Percentiles rank a stretch among this genome's conserved stretches.
Evolutionary conservation across 2,329 filamentous ascomycete species (phyloP).

Genomic region (Pseudocercospora cruenta): DNA sequence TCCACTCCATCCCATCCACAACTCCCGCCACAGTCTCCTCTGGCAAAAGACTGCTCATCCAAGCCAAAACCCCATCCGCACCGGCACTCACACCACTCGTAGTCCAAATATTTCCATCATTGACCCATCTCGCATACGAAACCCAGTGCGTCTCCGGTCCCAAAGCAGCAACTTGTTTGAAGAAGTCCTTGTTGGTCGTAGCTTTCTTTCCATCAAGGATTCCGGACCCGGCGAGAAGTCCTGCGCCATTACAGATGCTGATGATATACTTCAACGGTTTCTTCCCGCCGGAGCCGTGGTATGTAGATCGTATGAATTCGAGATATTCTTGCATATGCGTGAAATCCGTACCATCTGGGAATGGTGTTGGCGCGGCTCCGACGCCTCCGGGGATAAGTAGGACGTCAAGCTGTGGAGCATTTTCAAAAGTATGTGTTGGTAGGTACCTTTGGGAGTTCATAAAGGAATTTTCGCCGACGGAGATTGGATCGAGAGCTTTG

Average conservation of each 20-base stretch:
- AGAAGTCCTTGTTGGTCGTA: neutral
- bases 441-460: neutral
- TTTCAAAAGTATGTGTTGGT: neutral
- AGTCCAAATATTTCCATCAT: neutral
- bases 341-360: too few relatives aligned
- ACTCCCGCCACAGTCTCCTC: neutral
- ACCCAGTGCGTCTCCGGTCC: neutral
- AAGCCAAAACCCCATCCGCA: neutral
- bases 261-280: too few relatives aligned
- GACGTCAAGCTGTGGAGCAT: neutral
- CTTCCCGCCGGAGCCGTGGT: too few relatives aligned
- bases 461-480: neutral
- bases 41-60: neutral
- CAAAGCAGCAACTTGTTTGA: neutral
- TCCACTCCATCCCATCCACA: neutral
- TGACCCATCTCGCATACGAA: neutral
- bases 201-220: too few relatives aligned
- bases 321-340: too few relatives aligned
- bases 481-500: neutral
- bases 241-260: too few relatives aligned
- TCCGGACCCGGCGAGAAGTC: too few relatives aligned
- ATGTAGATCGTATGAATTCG: too few relatives aligned
- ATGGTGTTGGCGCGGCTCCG: too few relatives aligned
- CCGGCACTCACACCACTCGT: neutral
- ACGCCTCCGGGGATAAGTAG: too few relatives aligned